Conservation (phyloP, 169 alveolate genomes). For the Plasmodium vinckei region DNA sequence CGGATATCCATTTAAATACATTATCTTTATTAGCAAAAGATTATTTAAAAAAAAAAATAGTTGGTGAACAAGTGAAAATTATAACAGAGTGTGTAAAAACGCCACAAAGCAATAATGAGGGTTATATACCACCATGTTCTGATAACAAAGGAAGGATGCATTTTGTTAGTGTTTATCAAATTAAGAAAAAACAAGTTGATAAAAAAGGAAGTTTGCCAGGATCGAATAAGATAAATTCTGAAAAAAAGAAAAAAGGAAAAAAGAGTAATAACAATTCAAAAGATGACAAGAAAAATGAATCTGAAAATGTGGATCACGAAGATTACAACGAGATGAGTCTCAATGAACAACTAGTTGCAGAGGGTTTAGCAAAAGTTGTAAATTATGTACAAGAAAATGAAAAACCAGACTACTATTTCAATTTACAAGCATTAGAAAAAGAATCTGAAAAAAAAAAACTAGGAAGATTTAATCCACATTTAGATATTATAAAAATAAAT, state of each 20-base stretch:
- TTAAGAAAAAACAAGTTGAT: constrained; percentile 15
- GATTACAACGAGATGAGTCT: constrained; percentile 7
- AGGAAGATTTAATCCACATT: constrained; percentile 60
- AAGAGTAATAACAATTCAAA: neutral
- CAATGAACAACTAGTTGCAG: constrained; percentile 47
- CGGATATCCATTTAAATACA: constrained; percentile 53
- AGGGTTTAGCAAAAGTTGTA: constrained; percentile 63
- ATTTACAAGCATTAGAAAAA: constrained; percentile 69
- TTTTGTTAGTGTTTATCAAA: constrained; percentile 65
- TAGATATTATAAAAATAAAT: constrained; percentile 61
- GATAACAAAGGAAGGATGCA: constrained; percentile 77
- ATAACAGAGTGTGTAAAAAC: constrained; percentile 63
- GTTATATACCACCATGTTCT: constrained; percentile 76
- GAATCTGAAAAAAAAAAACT: constrained; percentile 60
- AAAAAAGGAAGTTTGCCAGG: neutral
- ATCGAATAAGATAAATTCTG: neutral
- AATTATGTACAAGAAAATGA: constrained; percentile 71
- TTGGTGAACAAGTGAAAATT: constrained; percentile 54
- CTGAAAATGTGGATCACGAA: neutral
- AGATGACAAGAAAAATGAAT: neutral
- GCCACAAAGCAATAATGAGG: constrained; percentile 73
- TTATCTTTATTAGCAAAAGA: constrained; percentile 64
- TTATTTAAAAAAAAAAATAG: constrained; percentile 30
- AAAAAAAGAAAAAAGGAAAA: constrained; percentile 1
- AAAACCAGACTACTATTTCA: constrained; percentile 51